Base-by-base conservation (phyloP, 1,139 yeast species). In the Yamadazyma buinensis region DNA sequence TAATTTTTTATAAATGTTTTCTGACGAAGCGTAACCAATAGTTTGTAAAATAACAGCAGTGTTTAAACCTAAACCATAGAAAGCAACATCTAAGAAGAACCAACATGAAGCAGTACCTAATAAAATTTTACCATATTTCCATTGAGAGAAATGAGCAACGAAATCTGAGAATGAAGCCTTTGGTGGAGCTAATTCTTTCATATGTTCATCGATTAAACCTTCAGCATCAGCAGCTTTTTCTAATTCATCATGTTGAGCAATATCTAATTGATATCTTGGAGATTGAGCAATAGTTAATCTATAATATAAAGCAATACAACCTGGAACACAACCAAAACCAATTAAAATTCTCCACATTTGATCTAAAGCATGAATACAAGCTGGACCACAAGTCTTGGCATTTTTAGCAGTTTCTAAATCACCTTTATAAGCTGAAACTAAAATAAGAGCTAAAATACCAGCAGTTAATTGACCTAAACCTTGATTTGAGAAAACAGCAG, bases 71-170 rank as follows among this genome's bases (percentile, higher is more conserved):
- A 85, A 70, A 64, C 95, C 95, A 61, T 92, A 92, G 74, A 80
- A 88, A 42, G 97, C 96, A 58, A 92, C 86, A 72, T 92, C 98
- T 64, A 90, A 77, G 70, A 82, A 72, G 72, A 90, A 90, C 98
- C 98, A 92, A 33, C 95, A 82, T 61, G 90, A 94, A 47, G 97
- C 95, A 51, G 98, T 90, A 59, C 97, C 98, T 36, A 92, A 49
- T 50, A 92, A 72, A 41, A 82, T 77, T 68, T 83, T 84, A 64
- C 85, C 81, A 62, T 87, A 83, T 64, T 72, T 85, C 95, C 97
- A 88, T 67, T 87, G 84, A 35, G 79, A 68, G 59, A 90, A 92
- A 61, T 90, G 95, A 22, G 44, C 30, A 51, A 72, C 50, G 68
- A 84, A 84, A 59, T 83, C 90, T 33, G 48, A 49, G 58, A 64